Evolutionary conservation across 2,329 filamentous ascomycete genomes (phyloP).

Genomic region (Nemania sp.): DNA sequence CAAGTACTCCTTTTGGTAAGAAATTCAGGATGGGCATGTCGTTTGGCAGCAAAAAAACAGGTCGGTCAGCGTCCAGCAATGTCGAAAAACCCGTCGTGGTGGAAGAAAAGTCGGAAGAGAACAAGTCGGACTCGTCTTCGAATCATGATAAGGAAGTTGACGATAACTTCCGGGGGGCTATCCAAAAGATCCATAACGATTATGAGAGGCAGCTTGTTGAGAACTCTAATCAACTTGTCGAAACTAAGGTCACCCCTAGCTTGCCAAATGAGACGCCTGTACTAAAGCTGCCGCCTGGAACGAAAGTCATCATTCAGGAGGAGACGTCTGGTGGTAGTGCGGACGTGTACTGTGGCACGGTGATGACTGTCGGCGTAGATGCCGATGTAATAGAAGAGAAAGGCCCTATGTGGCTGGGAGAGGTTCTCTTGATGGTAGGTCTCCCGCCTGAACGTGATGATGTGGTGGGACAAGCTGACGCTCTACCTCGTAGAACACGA

Average conservation of each 20-base stretch:
- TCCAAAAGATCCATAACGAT: conserved; percentile 72
- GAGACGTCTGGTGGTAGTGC: conserved; percentile 70
- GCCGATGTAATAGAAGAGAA: conserved; percentile 82
- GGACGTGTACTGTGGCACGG: conserved; percentile 89
- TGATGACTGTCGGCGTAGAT: conserved; percentile 75
- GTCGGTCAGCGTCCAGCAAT: conserved; percentile 66
- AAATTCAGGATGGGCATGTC: conserved; percentile 49
- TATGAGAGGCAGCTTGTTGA: conserved; percentile 71
- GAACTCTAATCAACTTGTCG: conserved; percentile 56
- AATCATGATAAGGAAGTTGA: conserved; percentile 73
- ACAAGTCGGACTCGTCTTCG: conserved; percentile 60
- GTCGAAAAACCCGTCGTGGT: conserved; percentile 72
- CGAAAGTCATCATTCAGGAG: conserved; percentile 70
- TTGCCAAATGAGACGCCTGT: conserved; percentile 75
- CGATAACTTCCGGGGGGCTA: conserved; percentile 71
- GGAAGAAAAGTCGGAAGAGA: conserved; percentile 75
- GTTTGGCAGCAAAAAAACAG: conserved; percentile 83
- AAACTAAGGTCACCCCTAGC: conserved; percentile 69
- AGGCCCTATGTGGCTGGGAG: conserved; percentile 89
- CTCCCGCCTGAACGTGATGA: not conserved
- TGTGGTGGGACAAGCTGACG: conserved; percentile 12
- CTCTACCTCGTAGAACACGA: conserved; percentile 62
- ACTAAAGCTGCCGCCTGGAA: conserved; percentile 69
- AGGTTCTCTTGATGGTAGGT: conserved; percentile 73
- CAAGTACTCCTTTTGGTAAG: conserved; percentile 54